Conservation (phyloP, 352 stramenopile species). For the Phytopythium aichiense region DNA sequence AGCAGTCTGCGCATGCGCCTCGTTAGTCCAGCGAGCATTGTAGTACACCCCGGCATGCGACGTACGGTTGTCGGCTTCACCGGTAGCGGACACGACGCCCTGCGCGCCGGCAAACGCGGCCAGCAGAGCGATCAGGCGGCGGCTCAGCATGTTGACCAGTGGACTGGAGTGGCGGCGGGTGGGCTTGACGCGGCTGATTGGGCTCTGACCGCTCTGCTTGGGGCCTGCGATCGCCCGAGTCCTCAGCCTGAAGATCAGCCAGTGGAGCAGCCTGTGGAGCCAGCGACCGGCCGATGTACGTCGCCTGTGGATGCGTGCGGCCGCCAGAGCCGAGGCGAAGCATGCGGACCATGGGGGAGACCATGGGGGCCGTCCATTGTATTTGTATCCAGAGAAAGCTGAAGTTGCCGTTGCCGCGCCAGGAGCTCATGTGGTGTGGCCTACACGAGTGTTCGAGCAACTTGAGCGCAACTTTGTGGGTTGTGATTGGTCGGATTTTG, state of each 20-base stretch:
- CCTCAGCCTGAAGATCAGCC: background rate
- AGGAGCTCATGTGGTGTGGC: background rate
- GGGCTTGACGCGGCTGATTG: slow-evolving; percentile 1
- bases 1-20: slow-evolving; percentile 30
- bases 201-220: background rate
- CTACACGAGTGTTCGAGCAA: background rate
- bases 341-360: background rate
- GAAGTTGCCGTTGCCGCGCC: background rate
- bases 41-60: background rate
- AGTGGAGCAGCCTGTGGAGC: background rate
- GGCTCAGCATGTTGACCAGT: background rate
- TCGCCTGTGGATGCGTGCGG: background rate
- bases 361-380: background rate
- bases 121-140: background rate
- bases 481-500: background rate
- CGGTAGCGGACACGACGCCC: background rate
- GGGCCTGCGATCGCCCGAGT: background rate
- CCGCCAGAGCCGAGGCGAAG: background rate
- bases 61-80: background rate
- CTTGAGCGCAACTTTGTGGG: background rate
- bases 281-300: background rate
- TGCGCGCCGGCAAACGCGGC: background rate
- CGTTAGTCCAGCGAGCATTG: background rate
- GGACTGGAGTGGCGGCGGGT: background rate
- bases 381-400: background rate